Evolutionary conservation across 140 eudicot species (phyloP).

Genomic region (Ambrosia hybrid): DNA sequence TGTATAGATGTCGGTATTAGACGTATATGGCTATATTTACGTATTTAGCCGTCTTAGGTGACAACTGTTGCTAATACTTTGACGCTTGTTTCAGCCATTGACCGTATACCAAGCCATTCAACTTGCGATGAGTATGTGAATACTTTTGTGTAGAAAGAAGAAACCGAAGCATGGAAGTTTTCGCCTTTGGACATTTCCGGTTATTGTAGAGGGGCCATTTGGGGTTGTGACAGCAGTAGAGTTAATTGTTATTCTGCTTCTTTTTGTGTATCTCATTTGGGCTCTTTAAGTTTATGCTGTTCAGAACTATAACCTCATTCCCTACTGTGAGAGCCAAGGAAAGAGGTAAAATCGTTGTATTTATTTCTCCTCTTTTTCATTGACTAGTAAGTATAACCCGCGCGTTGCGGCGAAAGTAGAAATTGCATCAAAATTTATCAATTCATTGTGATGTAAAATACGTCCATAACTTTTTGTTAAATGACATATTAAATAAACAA

Average conservation of each 20-base stretch:
- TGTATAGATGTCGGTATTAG: neutral
- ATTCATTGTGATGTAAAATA: too few species aligned
- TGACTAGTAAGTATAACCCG: too few species aligned
- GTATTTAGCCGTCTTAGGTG: neutral
- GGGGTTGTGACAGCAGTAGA: slow-evolving; percentile 96
- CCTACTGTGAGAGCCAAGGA: slow-evolving; percentile 39
- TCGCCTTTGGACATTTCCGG: slow-evolving; percentile 81
- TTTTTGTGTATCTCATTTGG: slow-evolving; percentile 63
- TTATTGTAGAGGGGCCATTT: slow-evolving; percentile 78
- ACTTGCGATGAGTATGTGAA: slow-evolving; percentile 30
- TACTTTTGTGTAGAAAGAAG: slow-evolving; percentile 49
- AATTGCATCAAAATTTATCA: too few species aligned
- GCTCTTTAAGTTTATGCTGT: slow-evolving; percentile 47
- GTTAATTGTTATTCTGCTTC: slow-evolving; percentile 59
- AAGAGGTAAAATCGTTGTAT: slow-evolving; percentile 37
- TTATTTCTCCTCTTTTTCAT: neutral
- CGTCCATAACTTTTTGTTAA: too few species aligned
- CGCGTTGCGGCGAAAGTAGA: too few species aligned
- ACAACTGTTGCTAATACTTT: slow-evolving; percentile 20
- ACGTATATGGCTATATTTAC: neutral
- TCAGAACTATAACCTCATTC: slow-evolving; percentile 28
- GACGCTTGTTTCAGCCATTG: slow-evolving; percentile 63
- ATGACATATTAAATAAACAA: too few species aligned
- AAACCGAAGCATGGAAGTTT: slow-evolving; percentile 38
- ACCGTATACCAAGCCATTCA: slow-evolving; percentile 69